Evolutionary conservation across 2,329 filamentous ascomycete genomes (phyloP), one percentile per base, ranked within the genome.

Genomic region (Exophiala oligosperma): DNA sequence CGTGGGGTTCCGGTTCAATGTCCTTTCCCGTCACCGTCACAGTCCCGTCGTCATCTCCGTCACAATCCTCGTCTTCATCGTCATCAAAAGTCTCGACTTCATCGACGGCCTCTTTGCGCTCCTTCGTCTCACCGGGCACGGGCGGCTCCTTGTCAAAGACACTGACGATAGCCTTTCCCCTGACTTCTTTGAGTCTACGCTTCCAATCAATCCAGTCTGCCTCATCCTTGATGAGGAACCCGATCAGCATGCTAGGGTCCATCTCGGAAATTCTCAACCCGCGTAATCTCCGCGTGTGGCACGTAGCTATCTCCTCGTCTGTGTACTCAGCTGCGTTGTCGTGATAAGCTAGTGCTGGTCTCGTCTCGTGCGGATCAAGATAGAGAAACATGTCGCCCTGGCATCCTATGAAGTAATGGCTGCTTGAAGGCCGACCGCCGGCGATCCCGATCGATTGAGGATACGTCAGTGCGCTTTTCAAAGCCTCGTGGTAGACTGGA

Each of bases 161-260:
- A 66, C 93, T 90, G 49, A 97, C 89, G 52, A 99, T 90, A 5
- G 86, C 81, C 72, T 96, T 97, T 23, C 90, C 90, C 66, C 90
- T 85, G 7, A 89, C 85, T 66, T 89, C 84, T 65, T 85, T 85
- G 2, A 96, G 81, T n/a, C 85, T 83, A 58, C 83, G 79, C 69
- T 90, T 88, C 92, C 92, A 97, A 53, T 85, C 82, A 40, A 82
- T 76, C 88, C 93, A 97, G 65, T 99, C 94, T 44, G 87, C 82
- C 66, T 93, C 87, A 57, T 90, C 85, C 41, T 82, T 84, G 61
- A 99, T 92, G 37, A 99, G 76, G 69, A 97, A 97, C 3, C 91
- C 93, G 64, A 99, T 90, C 43, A 99, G 77, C 94, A 99, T 99
- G 69, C 92, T 97, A 0, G 94, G 94, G 68, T 99, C 94, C 90